Conservation (phyloP, 208 protist species). For the Crithidia brevicula region DNA sequence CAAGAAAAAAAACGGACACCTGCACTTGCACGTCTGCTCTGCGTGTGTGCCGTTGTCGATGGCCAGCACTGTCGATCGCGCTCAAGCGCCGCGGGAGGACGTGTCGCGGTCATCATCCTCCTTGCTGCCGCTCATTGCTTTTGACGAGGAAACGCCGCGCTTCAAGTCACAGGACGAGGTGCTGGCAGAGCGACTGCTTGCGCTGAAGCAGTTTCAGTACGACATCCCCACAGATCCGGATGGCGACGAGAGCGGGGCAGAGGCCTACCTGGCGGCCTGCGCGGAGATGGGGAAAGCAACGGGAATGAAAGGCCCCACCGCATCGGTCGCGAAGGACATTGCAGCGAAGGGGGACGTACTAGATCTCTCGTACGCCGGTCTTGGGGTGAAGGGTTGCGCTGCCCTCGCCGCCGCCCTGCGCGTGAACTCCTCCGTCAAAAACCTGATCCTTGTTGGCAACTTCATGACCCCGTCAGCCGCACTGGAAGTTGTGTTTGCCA, state of each 20-base stretch:
- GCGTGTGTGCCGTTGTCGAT: too few species aligned
- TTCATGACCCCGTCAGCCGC: constrained; percentile 73
- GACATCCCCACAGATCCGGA: constrained; percentile 55
- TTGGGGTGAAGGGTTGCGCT: constrained; percentile 71
- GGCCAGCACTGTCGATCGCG: not conserved
- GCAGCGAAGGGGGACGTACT: constrained; percentile 55
- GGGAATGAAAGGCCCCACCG: constrained; percentile 82
- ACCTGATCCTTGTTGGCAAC: constrained; percentile 78
- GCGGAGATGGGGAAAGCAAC: constrained; percentile 50
- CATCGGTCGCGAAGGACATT: constrained; percentile 65
- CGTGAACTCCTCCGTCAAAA: constrained; percentile 65
- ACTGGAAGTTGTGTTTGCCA: constrained; percentile 63
- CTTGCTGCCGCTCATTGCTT: constrained; percentile 47
- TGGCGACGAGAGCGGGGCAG: constrained; percentile 65
- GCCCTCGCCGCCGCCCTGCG: constrained; percentile 77
- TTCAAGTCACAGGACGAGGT: constrained; percentile 70
- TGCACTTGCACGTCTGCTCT: too few species aligned
- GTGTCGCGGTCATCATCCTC: constrained; percentile 21
- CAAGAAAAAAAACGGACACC: too few species aligned
- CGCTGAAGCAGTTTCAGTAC: constrained; percentile 64
- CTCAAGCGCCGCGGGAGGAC: not conserved
- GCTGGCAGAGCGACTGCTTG: constrained; percentile 61
- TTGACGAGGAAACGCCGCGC: constrained; percentile 62
- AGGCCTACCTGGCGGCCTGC: constrained; percentile 67
- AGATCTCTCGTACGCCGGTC: constrained; percentile 71